Evolutionary conservation across 164 flowering plant species (phyloP).

Genomic region (Santalum album): DNA sequence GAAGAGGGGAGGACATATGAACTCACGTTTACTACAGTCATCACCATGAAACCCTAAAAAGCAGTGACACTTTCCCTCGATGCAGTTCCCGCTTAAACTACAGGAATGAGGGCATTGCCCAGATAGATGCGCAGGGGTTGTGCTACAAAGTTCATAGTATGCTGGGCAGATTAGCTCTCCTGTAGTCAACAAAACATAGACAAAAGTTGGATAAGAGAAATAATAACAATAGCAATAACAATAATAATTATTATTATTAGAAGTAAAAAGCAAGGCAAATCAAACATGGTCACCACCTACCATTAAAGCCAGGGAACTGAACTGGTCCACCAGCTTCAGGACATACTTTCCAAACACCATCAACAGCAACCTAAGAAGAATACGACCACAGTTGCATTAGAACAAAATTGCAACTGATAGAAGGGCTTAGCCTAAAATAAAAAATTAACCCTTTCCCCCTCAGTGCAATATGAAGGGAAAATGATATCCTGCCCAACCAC

Average conservation of each 20-base stretch:
- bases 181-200: slow-evolving; percentile 13
- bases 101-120: slow-evolving; percentile 79
- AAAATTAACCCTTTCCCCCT: too few species aligned
- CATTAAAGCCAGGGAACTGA: slow-evolving; percentile 85
- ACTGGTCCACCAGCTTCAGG: slow-evolving; percentile 81
- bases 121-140: slow-evolving; percentile 23
- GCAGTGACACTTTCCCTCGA: slow-evolving; percentile 76
- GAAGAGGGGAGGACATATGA: background rate
- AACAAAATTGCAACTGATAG: background rate
- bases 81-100: slow-evolving; percentile 80
- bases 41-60: slow-evolving; percentile 85
- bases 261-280: background rate
- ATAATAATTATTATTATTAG: background rate
- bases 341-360: slow-evolving; percentile 91
- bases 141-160: slow-evolving; percentile 77
- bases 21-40: slow-evolving; percentile 87
- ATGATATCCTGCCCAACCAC: too few species aligned
- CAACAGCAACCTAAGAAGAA: slow-evolving; percentile 76
- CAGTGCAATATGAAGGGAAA: too few species aligned
- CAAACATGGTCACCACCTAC: slow-evolving; percentile 34
- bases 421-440: background rate
- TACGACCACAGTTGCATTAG: slow-evolving; percentile 3
- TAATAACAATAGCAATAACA: background rate
- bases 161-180: slow-evolving; percentile 91
- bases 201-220: background rate